Percentiles rank a stretch among this genome's conserved stretches.
Evolutionary conservation across 495 filamentous ascomycete genomes (phyloP).

Genomic region (Xylaria acuta): DNA sequence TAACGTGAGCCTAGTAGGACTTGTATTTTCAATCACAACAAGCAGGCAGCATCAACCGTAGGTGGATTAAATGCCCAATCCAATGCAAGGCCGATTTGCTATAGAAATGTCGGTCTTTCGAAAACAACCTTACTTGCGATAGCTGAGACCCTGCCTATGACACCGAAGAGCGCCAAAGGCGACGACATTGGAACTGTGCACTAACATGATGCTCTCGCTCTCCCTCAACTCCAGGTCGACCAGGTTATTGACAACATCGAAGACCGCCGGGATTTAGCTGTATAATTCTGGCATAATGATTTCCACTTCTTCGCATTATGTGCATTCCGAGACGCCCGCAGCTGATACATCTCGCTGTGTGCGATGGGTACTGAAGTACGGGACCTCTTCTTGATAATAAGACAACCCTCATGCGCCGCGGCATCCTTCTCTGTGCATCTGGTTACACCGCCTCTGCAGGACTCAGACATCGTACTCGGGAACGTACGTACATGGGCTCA

Average conservation of each 20-base stretch:
- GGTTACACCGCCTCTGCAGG: not conserved
- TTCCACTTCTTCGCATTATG: not conserved
- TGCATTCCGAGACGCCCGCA: not conserved
- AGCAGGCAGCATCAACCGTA: not conserved
- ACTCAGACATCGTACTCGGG: not conserved
- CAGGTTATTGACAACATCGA: not conserved
- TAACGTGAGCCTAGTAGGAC: not conserved
- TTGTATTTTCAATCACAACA: not conserved
- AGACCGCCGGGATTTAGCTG: not conserved
- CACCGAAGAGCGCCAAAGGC: not conserved
- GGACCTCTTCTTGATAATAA: not conserved
- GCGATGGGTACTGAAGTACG: not conserved
- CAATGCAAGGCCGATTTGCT: not conserved
- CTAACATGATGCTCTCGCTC: not conserved
- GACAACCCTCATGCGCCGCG: not conserved
- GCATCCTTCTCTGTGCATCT: not conserved
- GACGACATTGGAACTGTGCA: not conserved
- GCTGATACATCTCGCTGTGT: slow-evolving; percentile 6
- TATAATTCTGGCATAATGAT: not conserved
- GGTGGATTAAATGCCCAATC: not conserved
- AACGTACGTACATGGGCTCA: not conserved
- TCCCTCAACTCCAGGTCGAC: not conserved
- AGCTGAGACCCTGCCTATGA: not conserved
- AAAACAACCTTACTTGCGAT: not conserved
- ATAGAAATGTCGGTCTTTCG: not conserved